These are phyloP conservation scores for Petrea volubilis DNA, from an alignment of 257 asterid genomes.

Conservation along the genomic window DNA sequence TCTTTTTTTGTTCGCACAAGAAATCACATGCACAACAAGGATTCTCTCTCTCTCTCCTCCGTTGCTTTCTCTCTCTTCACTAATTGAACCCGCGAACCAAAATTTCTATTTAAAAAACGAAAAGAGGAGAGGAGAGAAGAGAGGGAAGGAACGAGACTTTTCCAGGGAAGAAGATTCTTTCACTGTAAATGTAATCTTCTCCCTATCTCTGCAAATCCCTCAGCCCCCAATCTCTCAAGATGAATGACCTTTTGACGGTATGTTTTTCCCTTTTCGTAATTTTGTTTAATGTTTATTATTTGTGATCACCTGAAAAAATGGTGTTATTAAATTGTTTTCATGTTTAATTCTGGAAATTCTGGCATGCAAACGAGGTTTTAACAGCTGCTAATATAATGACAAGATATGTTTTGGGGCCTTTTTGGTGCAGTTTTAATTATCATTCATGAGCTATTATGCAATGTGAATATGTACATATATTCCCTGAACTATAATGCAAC, in stretches of 20 bases:
- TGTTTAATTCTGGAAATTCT: background rate
- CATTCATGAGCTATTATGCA: too few species aligned
- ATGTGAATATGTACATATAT: too few species aligned
- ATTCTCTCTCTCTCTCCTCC: background rate
- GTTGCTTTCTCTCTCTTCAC: slow-evolving; percentile 19
- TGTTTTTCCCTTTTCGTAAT: background rate
- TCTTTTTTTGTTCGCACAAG: background rate
- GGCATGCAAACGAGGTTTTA: slow-evolving; percentile 12
- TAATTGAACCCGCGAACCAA: slow-evolving; percentile 1
- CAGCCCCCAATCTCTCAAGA: slow-evolving; percentile 29
- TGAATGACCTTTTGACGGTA: slow-evolving; percentile 76
- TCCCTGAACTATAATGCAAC: background rate
- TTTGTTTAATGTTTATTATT: background rate
- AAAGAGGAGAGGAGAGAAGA: background rate
- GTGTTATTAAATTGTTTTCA: background rate
- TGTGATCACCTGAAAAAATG: background rate
- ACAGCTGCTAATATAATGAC: slow-evolving; percentile 11
- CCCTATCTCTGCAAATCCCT: slow-evolving; percentile 26
- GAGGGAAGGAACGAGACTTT: background rate
- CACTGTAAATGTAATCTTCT: slow-evolving; percentile 16
- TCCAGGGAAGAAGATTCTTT: slow-evolving; percentile 10
- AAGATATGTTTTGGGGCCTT: background rate
- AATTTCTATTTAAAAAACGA: background rate
- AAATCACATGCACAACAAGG: slow-evolving; percentile 19
- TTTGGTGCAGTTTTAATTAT: background rate